Conservation (phyloP, 768 basidiomycete species). For the Crepidotus variabilis region DNA sequence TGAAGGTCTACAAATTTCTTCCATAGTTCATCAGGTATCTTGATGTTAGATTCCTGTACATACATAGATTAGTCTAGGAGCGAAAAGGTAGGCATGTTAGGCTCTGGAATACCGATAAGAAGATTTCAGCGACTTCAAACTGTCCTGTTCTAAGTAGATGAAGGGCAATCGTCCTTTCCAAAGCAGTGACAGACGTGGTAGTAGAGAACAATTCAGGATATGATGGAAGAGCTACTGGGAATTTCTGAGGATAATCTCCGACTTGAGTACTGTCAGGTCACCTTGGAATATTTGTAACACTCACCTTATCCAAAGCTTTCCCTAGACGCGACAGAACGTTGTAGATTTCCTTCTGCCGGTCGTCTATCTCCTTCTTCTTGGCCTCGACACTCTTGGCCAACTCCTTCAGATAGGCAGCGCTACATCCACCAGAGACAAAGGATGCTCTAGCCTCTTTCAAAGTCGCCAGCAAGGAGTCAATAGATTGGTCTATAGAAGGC, state of each 20-base stretch:
- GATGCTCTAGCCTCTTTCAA: slow-evolving; percentile 54
- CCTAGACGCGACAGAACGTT: slow-evolving; percentile 72
- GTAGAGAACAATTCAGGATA: slow-evolving; percentile 69
- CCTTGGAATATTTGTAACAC: slow-evolving; percentile 9
- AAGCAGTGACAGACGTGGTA: slow-evolving; percentile 48
- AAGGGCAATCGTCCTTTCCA: slow-evolving; percentile 67
- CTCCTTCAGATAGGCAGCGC: slow-evolving; percentile 44
- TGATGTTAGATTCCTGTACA: slow-evolving; percentile 61
- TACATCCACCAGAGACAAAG: slow-evolving; percentile 43
- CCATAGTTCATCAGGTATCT: slow-evolving; percentile 34
- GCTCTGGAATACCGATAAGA: slow-evolving; percentile 52
- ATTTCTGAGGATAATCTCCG: slow-evolving; percentile 40
- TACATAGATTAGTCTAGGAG: not conserved
- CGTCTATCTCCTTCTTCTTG: slow-evolving; percentile 82
- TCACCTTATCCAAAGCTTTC: slow-evolving; percentile 89
- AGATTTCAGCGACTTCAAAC: slow-evolving; percentile 71
- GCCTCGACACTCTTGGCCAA: slow-evolving; percentile 59
- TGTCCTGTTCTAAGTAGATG: slow-evolving; percentile 83
- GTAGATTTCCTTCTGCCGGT: slow-evolving; percentile 87
- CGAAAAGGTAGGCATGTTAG: slow-evolving; percentile 3
- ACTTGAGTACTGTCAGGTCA: not conserved
- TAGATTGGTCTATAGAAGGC: slow-evolving; percentile 51
- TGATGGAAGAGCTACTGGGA: slow-evolving; percentile 56
- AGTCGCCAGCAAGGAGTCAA: slow-evolving; percentile 60
- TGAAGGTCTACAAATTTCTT: slow-evolving; percentile 66